These are phyloP conservation scores for Erythrophleum fordii DNA, from an alignment of 306 rosid species.

Conservation along the genomic window DNA sequence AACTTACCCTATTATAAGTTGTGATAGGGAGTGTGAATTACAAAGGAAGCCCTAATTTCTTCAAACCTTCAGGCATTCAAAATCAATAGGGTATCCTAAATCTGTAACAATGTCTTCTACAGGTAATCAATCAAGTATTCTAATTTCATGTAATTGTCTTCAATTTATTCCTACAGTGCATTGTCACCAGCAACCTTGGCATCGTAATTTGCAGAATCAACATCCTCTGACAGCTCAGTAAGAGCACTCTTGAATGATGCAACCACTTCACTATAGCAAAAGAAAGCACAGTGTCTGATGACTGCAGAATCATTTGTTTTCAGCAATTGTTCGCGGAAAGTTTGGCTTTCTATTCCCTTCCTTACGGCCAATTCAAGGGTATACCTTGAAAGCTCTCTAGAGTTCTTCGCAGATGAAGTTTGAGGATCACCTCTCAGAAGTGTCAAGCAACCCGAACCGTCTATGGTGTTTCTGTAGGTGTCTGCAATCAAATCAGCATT, in stretches of 20 bases:
- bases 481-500: not conserved
- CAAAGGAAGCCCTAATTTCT: too few species aligned
- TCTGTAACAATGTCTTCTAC: too few species aligned
- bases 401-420: not conserved
- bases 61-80: too few species aligned
- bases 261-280: not conserved
- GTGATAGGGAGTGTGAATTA: too few species aligned
- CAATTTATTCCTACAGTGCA: too few species aligned
- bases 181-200: not conserved
- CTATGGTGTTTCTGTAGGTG: conserved; percentile 2
- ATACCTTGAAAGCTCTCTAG: not conserved
- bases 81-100: too few species aligned
- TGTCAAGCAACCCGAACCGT: conserved; percentile 3
- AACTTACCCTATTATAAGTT: too few species aligned
- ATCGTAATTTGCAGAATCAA: conserved; percentile 31
- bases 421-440: conserved; percentile 5
- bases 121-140: too few species aligned
- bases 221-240: conserved; percentile 8
- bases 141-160: too few species aligned
- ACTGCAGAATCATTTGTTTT: not conserved
- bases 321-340: not conserved
- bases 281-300: conserved; percentile 6
- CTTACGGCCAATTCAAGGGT: not conserved
- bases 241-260: conserved; percentile 11
- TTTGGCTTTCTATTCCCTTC: not conserved